Percentiles rank a stretch among this genome's conserved stretches.
Evolutionary conservation across 2,329 filamentous ascomycete species (phyloP).

Genomic region (Apiospora koreana): DNA sequence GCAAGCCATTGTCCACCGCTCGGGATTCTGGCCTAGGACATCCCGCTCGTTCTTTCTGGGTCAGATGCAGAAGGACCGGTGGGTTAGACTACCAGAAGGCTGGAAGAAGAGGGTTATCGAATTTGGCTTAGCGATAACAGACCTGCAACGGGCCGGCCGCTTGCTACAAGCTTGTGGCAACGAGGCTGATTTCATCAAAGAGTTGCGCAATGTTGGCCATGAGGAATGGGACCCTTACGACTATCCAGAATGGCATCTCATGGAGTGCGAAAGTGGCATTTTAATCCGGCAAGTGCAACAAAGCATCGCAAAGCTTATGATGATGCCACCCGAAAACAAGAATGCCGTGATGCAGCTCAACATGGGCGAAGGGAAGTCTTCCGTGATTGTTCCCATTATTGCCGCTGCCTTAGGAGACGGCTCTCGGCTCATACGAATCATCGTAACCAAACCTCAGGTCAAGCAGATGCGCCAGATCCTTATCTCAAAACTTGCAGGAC

Average conservation of each 20-base stretch:
- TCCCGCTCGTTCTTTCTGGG: conserved; percentile 35
- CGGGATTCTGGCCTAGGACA: conserved; percentile 28
- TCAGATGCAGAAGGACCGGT: conserved; percentile 29
- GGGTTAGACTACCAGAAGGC: conserved; percentile 25
- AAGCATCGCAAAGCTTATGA: conserved; percentile 49
- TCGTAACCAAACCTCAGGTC: conserved; percentile 63
- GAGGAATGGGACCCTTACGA: conserved; percentile 52
- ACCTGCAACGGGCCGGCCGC: conserved; percentile 43
- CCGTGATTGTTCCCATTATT: conserved; percentile 68
- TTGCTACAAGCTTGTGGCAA: conserved; percentile 33
- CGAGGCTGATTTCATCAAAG: conserved; percentile 37
- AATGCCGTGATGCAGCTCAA: conserved; percentile 39
- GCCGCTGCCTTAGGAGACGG: conserved; percentile 54
- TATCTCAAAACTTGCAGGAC: conserved; percentile 52
- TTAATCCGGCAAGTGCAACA: conserved; percentile 62
- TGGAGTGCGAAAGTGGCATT: conserved; percentile 65
- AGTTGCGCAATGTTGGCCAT: conserved; percentile 54
- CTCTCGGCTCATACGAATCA: conserved; percentile 51
- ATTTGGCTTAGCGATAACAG: conserved; percentile 42
- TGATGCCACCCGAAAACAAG: not conserved
- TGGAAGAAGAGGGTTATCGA: conserved; percentile 39
- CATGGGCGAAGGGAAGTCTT: conserved; percentile 65
- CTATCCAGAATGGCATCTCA: conserved; percentile 60
- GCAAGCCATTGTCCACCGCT: not conserved
- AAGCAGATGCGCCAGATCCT: conserved; percentile 63